Evolutionary conservation across 2,329 filamentous ascomycete genomes (phyloP).

Genomic region (Colletotrichum musae): DNA sequence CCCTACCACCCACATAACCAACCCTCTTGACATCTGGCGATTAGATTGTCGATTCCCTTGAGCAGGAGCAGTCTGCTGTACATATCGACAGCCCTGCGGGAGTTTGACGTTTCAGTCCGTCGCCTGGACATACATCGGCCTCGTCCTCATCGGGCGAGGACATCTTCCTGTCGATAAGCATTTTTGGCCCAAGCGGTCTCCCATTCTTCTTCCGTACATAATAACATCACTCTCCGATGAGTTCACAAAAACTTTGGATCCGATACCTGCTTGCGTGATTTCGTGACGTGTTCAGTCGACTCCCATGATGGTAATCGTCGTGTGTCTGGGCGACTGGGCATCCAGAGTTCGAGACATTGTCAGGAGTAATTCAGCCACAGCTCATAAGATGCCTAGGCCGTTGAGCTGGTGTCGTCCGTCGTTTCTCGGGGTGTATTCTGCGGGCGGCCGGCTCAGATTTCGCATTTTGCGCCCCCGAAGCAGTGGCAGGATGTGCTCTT

Average conservation of each 20-base stretch:
- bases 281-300: background rate
- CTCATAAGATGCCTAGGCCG: too few species aligned
- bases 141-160: background rate
- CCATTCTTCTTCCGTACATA: slow-evolving; percentile 28
- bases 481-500: too few species aligned
- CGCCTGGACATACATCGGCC: background rate
- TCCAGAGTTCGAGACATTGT: too few species aligned
- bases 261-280: background rate
- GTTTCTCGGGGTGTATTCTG: too few species aligned
- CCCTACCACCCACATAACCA: background rate
- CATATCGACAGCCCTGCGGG: background rate
- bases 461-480: too few species aligned
- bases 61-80: slow-evolving; percentile 7
- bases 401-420: too few species aligned
- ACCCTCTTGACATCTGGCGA: background rate
- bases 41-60: background rate
- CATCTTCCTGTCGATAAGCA: slow-evolving; percentile 26
- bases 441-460: too few species aligned
- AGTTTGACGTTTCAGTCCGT: background rate
- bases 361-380: too few species aligned
- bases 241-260: background rate
- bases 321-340: too few species aligned
- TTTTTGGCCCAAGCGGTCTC: slow-evolving; percentile 20
- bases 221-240: slow-evolving; percentile 1
- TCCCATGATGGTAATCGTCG: background rate